These are phyloP conservation scores for Colletotrichum salicis DNA, from an alignment of 2,329 filamentous ascomycete species.

Conservation along the genomic window DNA sequence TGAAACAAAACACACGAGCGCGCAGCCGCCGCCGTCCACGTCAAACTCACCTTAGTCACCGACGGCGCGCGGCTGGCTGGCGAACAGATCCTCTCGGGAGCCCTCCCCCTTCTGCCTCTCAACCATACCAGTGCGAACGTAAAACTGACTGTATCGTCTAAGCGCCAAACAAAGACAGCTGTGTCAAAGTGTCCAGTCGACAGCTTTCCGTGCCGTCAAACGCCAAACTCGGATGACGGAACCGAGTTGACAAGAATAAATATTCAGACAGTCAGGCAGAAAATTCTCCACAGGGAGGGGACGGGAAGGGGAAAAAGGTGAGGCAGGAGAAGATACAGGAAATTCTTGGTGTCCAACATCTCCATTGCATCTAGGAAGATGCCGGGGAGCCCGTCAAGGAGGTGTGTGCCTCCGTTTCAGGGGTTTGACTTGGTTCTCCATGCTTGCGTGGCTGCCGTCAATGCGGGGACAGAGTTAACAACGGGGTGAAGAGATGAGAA, in stretches of 20 bases:
- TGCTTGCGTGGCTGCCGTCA: slow-evolving; percentile 4
- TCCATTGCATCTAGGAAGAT: neutral
- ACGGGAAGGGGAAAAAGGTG: neutral
- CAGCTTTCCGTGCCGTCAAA: neutral
- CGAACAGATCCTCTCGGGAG: slow-evolving; percentile 5
- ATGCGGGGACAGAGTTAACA: slow-evolving; percentile 11
- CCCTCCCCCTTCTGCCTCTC: neutral
- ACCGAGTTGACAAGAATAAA: neutral
- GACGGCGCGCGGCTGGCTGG: slow-evolving; percentile 4
- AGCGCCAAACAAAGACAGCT: neutral
- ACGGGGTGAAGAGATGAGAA: neutral
- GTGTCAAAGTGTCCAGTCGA: slow-evolving; percentile 11
- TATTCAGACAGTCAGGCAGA: neutral
- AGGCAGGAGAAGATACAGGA: neutral
- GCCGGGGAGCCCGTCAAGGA: neutral
- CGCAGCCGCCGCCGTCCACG: neutral
- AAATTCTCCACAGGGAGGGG: neutral
- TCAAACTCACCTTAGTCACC: neutral
- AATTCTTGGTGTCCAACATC: neutral
- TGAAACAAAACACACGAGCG: neutral
- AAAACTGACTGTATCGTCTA: neutral
- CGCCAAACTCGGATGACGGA: neutral
- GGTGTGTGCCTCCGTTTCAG: slow-evolving; percentile 11
- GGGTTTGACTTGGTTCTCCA: slow-evolving; percentile 6
- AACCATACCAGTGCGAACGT: neutral